Evolutionary conservation across 345 rosid species (phyloP), one percentile per base, ranked within the genome.

Genomic region (Corymbia maculata): DNA sequence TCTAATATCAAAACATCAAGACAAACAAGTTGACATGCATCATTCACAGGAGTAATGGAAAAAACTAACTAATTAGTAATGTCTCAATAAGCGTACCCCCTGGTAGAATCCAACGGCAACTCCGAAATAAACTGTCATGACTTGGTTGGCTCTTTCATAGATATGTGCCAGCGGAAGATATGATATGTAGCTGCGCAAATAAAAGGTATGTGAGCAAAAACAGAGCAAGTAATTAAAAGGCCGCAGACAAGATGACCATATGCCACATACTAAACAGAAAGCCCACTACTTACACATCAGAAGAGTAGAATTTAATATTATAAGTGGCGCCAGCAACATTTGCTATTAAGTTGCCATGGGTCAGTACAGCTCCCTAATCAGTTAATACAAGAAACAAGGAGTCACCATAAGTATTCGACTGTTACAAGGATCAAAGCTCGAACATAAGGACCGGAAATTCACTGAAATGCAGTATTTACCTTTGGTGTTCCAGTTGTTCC

Each of bases 401-500:
- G 49, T 75, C 82, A 42, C 26, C 49, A 9, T 75, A 75, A 36
- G 82, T 75, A 36, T 75, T 30, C 75, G 22, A 42, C 26, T 53
- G 55, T 86, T 47, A 52, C 45, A 86, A 79, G 86, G 49, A 88
- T 88, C 88, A 51, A 79, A 88, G 86, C 87, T 75, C 84, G 13
- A 86, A 86, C 70, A 55, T 8, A 52, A 86, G 82, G 49, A 75
- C 82, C 14, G 4, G 82, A 75, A 87, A 86, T 51, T 57, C 44
- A 86, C 17, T 52, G 61, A 86, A 86, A 87, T 30, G 50, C 80
- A 84, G 87, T 88, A 87, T 3, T 85, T 92, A 98, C 99, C 99
- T 98, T 98, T 87, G 99, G 99, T 68, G 95, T 96, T 88, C 99
- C 99, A 64, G 99, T 98, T 88, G 99, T 98, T 88, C 99, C 99